Conservation (phyloP, 345 rosid genomes). For the Citrus cavaleriei region DNA sequence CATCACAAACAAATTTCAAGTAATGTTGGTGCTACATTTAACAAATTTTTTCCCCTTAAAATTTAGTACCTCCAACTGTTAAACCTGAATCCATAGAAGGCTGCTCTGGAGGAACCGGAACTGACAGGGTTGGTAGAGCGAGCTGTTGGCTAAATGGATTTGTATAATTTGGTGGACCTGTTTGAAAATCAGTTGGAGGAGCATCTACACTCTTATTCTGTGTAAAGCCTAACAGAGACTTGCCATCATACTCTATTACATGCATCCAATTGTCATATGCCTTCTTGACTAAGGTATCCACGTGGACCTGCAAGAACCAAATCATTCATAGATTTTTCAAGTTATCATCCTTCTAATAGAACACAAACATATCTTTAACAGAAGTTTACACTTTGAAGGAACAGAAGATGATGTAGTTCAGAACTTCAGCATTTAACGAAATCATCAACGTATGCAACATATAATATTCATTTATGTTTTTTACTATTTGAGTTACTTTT, state of each 20-base stretch:
- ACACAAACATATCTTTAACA: background rate
- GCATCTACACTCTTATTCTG: slow-evolving; percentile 38
- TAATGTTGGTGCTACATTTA: background rate
- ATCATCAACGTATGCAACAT: background rate
- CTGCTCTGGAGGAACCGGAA: slow-evolving; percentile 50
- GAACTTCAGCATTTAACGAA: background rate
- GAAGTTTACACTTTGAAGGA: background rate
- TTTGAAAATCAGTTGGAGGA: slow-evolving; percentile 27
- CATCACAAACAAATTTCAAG: background rate
- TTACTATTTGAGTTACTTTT: background rate
- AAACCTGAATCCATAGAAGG: slow-evolving; percentile 48
- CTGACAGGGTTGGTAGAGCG: slow-evolving; percentile 34
- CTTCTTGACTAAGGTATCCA: slow-evolving; percentile 83
- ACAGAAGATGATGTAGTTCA: background rate
- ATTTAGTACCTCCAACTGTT: slow-evolving; percentile 51
- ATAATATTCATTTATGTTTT: background rate
- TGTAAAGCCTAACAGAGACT: slow-evolving; percentile 54
- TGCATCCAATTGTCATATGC: slow-evolving; percentile 98
- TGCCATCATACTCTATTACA: slow-evolving; percentile 84
- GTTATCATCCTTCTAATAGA: background rate
- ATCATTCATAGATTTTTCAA: background rate
- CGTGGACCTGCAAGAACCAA: slow-evolving; percentile 49
- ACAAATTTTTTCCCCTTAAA: background rate
- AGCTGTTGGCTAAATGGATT: slow-evolving; percentile 37
- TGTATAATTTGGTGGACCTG: slow-evolving; percentile 35